Conservation (phyloP, 2,329 filamentous ascomycete genomes). For the Cladophialophora immunda region DNA sequence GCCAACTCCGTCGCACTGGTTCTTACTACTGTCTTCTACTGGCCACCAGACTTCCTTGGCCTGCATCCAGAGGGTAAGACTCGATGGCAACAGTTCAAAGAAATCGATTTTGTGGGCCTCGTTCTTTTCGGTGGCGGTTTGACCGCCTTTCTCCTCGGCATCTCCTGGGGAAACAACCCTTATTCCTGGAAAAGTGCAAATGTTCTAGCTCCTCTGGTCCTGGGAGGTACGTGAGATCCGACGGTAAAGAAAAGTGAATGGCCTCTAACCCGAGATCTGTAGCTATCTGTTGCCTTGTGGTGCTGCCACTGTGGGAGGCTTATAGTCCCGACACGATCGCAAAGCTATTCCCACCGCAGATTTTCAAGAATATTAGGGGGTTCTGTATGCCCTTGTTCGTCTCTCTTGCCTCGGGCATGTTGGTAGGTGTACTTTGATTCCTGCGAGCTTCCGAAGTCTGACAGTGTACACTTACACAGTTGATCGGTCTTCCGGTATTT, state of each 20-base stretch:
- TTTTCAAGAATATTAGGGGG: constrained; percentile 15
- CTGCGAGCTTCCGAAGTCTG: neutral
- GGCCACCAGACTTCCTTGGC: constrained; percentile 27
- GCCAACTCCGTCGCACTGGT: constrained; percentile 24
- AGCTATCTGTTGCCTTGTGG: constrained; percentile 10
- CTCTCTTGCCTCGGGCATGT: constrained; percentile 9
- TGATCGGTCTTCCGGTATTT: constrained; percentile 21
- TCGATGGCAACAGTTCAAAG: constrained; percentile 29
- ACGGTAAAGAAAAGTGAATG: neutral
- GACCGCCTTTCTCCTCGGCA: constrained; percentile 32
- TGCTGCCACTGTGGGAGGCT: constrained; percentile 26
- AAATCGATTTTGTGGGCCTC: constrained; percentile 35
- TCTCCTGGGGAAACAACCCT: constrained; percentile 32
- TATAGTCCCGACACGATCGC: constrained; percentile 16
- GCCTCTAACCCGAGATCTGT: neutral
- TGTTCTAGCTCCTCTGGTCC: constrained; percentile 19
- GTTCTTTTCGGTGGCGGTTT: constrained; percentile 33
- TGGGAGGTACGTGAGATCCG: constrained; percentile 20
- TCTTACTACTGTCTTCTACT: constrained; percentile 28
- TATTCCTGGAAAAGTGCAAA: constrained; percentile 28
- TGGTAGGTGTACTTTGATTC: too few species aligned
- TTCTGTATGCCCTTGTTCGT: constrained; percentile 16
- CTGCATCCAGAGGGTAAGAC: constrained; percentile 31
- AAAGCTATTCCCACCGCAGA: constrained; percentile 25
- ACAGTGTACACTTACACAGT: too few species aligned